phyloP scores from a whole-genome alignment of 208 protist species.

The Wallacemonas sp. region DNA sequence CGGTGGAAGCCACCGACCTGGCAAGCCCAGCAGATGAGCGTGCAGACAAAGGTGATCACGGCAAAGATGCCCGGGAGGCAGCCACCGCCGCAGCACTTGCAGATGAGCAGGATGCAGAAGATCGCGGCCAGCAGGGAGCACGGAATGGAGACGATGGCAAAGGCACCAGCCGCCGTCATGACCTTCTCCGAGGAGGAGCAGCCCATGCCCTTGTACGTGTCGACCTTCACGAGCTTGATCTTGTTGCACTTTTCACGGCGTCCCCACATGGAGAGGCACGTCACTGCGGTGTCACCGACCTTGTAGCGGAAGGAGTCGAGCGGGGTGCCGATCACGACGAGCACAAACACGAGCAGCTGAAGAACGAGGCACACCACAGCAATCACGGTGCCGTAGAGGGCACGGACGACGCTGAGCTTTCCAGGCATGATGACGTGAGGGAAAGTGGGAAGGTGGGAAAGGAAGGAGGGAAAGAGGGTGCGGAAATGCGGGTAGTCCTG shows the following conservation, averaged over 20 bases:
- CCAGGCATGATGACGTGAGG: neutral
- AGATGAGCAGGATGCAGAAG: conserved; percentile 23
- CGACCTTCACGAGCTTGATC: conserved; percentile 4
- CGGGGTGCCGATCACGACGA: conserved; percentile 38
- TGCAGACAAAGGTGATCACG: conserved; percentile 20
- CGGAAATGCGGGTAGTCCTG: no score
- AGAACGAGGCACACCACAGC: conserved; percentile 25
- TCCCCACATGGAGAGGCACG: conserved; percentile 49
- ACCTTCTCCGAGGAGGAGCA: conserved; percentile 14
- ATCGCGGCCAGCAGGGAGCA: conserved; percentile 26
- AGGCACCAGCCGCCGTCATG: conserved; percentile 37
- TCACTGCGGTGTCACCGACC: neutral
- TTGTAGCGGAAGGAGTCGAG: conserved; percentile 33
- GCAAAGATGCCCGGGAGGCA: conserved; percentile 24
- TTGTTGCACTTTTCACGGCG: conserved; percentile 27
- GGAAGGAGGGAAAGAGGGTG: no score
- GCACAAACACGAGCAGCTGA: conserved; percentile 35
- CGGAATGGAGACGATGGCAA: conserved; percentile 48
- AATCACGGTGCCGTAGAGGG: neutral
- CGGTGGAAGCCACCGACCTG: conserved; percentile 29
- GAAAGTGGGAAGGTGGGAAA: no score
- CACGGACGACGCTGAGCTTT: neutral
- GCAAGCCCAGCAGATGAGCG: conserved; percentile 41
- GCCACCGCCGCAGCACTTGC: conserved; percentile 11
- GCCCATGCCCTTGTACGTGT: conserved; percentile 29